Evolutionary conservation across 2,329 filamentous ascomycete species (phyloP).

Genomic region (Paraphaeosphaeria sporulosa): DNA sequence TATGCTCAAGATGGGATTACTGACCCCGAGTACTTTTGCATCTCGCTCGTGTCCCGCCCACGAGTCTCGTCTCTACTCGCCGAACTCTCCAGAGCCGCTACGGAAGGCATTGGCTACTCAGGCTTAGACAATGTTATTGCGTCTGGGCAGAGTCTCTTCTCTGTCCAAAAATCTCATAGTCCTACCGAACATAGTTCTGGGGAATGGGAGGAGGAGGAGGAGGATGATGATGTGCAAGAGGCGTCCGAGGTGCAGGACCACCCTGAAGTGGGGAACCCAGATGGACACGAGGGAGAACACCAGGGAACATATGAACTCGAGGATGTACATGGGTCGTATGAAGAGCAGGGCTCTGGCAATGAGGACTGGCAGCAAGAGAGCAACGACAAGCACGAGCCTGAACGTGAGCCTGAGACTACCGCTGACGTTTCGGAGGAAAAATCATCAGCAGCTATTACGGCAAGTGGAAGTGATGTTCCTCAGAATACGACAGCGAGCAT

Average conservation of each 20-base stretch:
- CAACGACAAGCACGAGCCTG: not conserved
- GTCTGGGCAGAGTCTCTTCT: constrained; percentile 39
- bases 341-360: not conserved
- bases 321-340: not conserved
- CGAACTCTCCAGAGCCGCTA: constrained; percentile 60
- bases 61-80: constrained; percentile 62
- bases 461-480: not conserved
- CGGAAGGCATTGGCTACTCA: constrained; percentile 65
- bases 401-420: not conserved
- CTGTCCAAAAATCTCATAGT: constrained; percentile 22
- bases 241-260: constrained; percentile 1
- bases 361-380: not conserved
- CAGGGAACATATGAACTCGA: constrained; percentile 7
- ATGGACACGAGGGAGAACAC: constrained; percentile 10
- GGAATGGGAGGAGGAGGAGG: constrained; percentile 31
- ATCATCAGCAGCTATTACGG: not conserved
- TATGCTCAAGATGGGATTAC: constrained; percentile 65
- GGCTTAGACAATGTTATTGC: constrained; percentile 49
- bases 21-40: constrained; percentile 63
- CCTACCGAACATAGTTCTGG: constrained; percentile 28
- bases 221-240: constrained; percentile 16
- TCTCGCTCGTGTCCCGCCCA: constrained; percentile 62
- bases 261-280: not conserved
- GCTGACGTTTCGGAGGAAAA: not conserved
- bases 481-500: not conserved